phyloP scores from a whole-genome alignment of 108 stramenopile species.

The Cyclostephanos invisitatus region DNA sequence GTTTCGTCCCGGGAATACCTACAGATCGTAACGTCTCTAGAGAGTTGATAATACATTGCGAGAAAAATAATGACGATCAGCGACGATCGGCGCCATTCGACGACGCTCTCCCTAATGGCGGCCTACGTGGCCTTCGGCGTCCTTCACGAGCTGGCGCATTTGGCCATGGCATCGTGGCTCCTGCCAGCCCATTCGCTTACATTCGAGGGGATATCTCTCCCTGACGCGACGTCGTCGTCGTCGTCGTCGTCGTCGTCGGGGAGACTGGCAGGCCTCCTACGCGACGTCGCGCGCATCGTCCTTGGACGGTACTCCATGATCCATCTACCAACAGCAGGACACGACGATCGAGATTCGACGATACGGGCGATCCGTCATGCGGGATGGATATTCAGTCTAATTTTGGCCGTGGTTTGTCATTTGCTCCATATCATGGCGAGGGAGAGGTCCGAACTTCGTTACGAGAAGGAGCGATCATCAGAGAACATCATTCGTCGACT shows the following conservation, averaged over 20 bases:
- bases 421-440: background rate
- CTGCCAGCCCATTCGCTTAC: background rate
- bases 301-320: conserved; percentile 34
- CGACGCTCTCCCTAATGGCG: conserved; percentile 3
- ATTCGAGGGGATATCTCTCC: background rate
- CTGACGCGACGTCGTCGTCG: background rate
- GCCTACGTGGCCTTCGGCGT: conserved; percentile 62
- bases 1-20: too few species aligned
- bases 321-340: background rate
- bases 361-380: conserved; percentile 26
- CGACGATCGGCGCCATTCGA: background rate
- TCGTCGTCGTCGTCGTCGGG: background rate
- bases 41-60: too few species aligned
- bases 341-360: background rate
- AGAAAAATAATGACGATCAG: background rate
- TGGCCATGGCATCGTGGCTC: conserved; percentile 36
- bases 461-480: conserved; percentile 7
- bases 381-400: conserved; percentile 64
- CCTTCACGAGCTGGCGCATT: conserved; percentile 62
- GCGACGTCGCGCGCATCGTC: conserved; percentile 8
- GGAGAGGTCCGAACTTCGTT: background rate
- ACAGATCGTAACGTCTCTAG: too few species aligned
- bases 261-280: background rate
- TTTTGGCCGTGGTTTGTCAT: conserved; percentile 44
- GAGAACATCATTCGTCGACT: background rate